Evolutionary conservation across 768 basidiomycete genomes (phyloP), one percentile per base, ranked within the genome.

Genomic region (Peribolospora baueri): DNA sequence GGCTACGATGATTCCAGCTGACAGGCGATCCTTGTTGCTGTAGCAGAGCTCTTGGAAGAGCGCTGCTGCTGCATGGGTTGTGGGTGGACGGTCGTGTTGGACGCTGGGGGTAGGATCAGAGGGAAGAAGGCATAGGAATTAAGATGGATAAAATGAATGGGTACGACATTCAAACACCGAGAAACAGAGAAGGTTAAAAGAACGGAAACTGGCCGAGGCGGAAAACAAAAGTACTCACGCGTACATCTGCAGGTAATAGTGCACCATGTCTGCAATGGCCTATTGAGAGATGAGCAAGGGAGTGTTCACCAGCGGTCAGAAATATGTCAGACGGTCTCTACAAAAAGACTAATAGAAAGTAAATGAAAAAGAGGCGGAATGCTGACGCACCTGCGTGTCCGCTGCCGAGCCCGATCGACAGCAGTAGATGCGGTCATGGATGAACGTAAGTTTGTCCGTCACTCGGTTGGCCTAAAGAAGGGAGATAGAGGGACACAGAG

Each of bases 401-500:
- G 91, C 91, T 49, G 91, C 63, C 1, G 88, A 93, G 51, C 93
- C 93, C 47, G 87, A 93, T 57, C 93, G 82, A 76, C 93, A 98
- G 68, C 93, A 98, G 69, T 97, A 98, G 68, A 97, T 84, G 61
- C 87, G 85, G 70, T 98, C 93, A 68, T 95, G 88, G 61, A 98
- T 75, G 66, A 84, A 77, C 37, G 60, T 63, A 40, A 61, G 46
- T 7, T 98, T 98, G 75, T 98, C 91, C 47, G 91, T 98, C 14
- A 97, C 91, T 68, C 91, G 81, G 68, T 97, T 97, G 37, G 88
- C 86, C 87, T 91, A 58, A 43, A 52, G 41, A 45, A 46, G 50
- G 38, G 49, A 48, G 25, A 10, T 10, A 36, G 38, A 14, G 40
- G 46, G 38, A 13, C 47, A 51, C 9, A 53, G 13, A 11, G 39